Base-by-base conservation (phyloP, 768 basidiomycete genomes). In the Mrakia gelida region DNA sequence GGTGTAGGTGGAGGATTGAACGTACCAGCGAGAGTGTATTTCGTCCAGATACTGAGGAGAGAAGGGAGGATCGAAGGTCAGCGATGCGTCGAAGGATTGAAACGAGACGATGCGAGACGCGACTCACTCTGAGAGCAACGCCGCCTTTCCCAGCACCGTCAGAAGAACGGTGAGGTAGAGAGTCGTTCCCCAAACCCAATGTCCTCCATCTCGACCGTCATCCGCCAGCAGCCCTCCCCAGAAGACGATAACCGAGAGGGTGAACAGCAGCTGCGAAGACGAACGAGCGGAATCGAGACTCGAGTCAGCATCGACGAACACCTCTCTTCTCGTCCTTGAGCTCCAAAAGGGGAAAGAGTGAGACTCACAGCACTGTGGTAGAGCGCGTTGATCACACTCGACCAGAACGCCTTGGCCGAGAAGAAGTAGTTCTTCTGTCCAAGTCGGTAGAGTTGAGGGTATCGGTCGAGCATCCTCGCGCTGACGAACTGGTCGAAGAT, bases 141-240 rank as follows among this genome's bases (percentile, higher is more conserved):
- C 96, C 23, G 97, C 97, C 85, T 99, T 98, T 62, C 95, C 97
- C 11, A 99, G 89, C 4, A 98, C 96, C 0, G 96, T 98, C 71
- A 98, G 87, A 41, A 98, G 88, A 11, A 97, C 93, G 1, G 92
- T 90, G 67, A 98, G 89, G 84, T 98, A 99, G n/a, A 98, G 85
- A 32, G 92, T 92, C 18, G 94, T 96, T 71, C 97, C 97, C 96
- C 96, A 99, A 81, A 95, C 93, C 97, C 97, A 99, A 86, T 95
- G 94, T 1, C 94, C 96, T 16, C 92, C 90, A 83, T 96, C 93
- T 76, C 89, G 87, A 2, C 97, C 97, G 74, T 89, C 87, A 0
- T 88, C 85, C 75, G 92, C 90, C 81, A 94, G 92, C 80, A 97
- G 85, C 82, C 95, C 95, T 63, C 93, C 93, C 92, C 94, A 94